Conservation (phyloP, 495 filamentous ascomycete species). For the Penicillium argentinense region DNA sequence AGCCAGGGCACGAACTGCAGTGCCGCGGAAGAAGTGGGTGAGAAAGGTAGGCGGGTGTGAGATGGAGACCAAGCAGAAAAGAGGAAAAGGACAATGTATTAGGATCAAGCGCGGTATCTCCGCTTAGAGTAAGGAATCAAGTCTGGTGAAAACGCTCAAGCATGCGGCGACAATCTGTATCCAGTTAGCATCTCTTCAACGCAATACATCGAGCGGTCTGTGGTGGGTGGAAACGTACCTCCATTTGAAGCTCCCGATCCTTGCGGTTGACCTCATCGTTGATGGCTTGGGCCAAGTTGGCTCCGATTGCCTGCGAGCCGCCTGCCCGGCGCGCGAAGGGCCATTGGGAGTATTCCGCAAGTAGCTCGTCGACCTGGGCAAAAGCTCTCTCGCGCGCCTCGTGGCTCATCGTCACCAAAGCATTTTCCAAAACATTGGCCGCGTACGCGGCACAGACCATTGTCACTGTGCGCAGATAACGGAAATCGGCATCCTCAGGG, state of each 20-base stretch:
- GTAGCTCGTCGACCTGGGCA: slow-evolving; percentile 91
- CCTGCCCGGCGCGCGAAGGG: slow-evolving; percentile 83
- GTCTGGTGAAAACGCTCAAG: slow-evolving; percentile 92
- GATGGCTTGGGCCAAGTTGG: slow-evolving; percentile 87
- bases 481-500: slow-evolving; percentile 90
- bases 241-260: slow-evolving; percentile 92
- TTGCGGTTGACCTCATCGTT: slow-evolving; percentile 83
- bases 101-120: slow-evolving; percentile 19
- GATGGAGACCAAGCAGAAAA: slow-evolving; percentile 13
- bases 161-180: slow-evolving; percentile 84
- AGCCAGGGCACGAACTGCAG: slow-evolving; percentile 1
- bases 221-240: slow-evolving; percentile 55
- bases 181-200: background rate
- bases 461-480: slow-evolving; percentile 83
- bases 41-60: slow-evolving; percentile 13
- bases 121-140: slow-evolving; percentile 85
- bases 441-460: slow-evolving; percentile 99
- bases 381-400: slow-evolving; percentile 92
- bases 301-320: slow-evolving; percentile 77
- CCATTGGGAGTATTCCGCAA: slow-evolving; percentile 95
- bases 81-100: slow-evolving; percentile 25
- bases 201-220: background rate
- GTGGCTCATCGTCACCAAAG: slow-evolving; percentile 88
- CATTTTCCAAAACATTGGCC: slow-evolving; percentile 97
- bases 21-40: slow-evolving; percentile 6